These are phyloP conservation scores for Teunomyces gatunensis DNA, from an alignment of 805 yeast species.

Conservation along the genomic window DNA sequence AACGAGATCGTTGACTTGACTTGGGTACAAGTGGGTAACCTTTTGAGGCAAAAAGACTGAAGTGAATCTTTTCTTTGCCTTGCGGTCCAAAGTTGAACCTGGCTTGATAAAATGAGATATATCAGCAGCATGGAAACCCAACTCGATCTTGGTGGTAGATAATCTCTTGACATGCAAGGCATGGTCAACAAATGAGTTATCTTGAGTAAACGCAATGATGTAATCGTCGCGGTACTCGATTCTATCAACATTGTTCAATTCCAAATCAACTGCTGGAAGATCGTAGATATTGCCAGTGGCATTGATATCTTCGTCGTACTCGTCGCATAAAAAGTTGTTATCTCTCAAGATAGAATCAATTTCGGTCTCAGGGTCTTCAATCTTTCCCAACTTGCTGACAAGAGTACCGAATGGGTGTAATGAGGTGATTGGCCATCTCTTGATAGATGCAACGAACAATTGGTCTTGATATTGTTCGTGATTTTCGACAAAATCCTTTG, in stretches of 20 bases:
- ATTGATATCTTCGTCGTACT: conserved; percentile 53
- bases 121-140: conserved; percentile 87
- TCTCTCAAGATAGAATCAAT: conserved; percentile 87
- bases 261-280: conserved; percentile 39
- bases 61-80: conserved; percentile 85
- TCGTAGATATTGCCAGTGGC: conserved; percentile 27
- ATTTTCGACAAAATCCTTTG: conserved; percentile 89
- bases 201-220: conserved; percentile 61
- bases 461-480: conserved; percentile 80
- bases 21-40: conserved; percentile 65
- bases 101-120: conserved; percentile 67
- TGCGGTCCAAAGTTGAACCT: conserved; percentile 78
- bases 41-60: conserved; percentile 86
- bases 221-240: conserved; percentile 57
- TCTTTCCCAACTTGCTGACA: conserved; percentile 79
- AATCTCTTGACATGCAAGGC: conserved; percentile 76
- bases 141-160: conserved; percentile 60
- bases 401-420: conserved; percentile 96
- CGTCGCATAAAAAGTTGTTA: conserved; percentile 78
- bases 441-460: conserved; percentile 89
- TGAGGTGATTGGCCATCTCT: conserved; percentile 99
- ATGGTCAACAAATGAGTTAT: conserved; percentile 62
- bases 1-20: conserved; percentile 53
- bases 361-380: conserved; percentile 74
- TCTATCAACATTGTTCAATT: conserved; percentile 39